Base-by-base conservation (phyloP, 345 rosid species). In the Rhodomyrtus tomentosa region DNA sequence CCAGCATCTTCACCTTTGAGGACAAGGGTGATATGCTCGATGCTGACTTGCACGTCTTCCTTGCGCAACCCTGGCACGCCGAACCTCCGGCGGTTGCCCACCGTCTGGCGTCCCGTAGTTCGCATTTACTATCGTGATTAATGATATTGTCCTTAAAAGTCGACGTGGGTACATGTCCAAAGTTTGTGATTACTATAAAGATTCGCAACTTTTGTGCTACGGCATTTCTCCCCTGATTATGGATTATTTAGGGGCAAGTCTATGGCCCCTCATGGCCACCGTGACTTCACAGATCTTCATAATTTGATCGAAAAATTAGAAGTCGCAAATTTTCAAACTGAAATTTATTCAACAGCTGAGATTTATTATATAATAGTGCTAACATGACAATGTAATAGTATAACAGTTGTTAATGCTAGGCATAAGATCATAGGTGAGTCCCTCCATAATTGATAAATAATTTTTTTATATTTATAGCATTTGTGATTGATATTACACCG, bases 21-120 rank as follows among this genome's bases (percentile, higher is more conserved):
- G 76, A 55, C 24, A 22, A 42, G 53, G 6, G 38, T 55, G 84
- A 8, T 55, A 36, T 18, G 22, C 84, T 55, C 74, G 11, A 92
- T 38, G 1, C 85, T 50, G 6, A 94, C 86, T 83, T 91, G 89
- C 87, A 91, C 94, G 79, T 92, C 92, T 81, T 91, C 92, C 85
- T 82, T 92, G 51, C 86, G 88, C 9, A 93, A 92, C 18, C 98
- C 92, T 0, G 92, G 93, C 94, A 92, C 90, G 88, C 91, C 94
- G 25, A 94, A 83, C 21, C 92, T 80, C 22, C 89, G 84, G 50
- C 87, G 52, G 82, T 89, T 89, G 55, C 0, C 86, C 89, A 1
- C 91, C 89, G 2, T 92, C 85, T 87, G 4, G 79, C 87, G 48
- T 92, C 89, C 90, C 88, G 81, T 62, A 29, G 22, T 15, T 2